phyloP scores from a whole-genome alignment of 352 stramenopile species.

The Phytophthora melonis region DNA sequence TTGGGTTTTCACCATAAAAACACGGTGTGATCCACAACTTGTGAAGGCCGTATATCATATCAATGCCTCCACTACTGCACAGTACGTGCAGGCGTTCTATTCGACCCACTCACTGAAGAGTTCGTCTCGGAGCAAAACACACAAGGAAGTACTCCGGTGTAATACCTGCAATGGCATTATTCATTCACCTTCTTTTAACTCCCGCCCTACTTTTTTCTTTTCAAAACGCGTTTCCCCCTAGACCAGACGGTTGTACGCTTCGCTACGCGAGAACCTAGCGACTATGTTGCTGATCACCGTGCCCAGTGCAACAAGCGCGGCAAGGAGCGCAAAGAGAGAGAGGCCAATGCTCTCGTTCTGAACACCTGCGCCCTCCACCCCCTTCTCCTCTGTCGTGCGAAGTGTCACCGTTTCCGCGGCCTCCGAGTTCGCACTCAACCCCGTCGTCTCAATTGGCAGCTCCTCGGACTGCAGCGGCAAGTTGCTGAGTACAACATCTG shows the following conservation, averaged over 20 bases:
- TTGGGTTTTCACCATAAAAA: too few species aligned
- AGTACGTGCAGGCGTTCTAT: too few species aligned
- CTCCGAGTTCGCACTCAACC: conserved; percentile 4
- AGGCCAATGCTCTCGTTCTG: conserved; percentile 9
- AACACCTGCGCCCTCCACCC: neutral
- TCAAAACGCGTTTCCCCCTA: conserved; percentile 10
- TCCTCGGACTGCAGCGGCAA: conserved; percentile 59
- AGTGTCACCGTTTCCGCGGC: conserved; percentile 12
- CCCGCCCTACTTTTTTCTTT: too few species aligned
- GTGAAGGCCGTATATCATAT: too few species aligned
- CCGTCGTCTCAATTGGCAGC: conserved; percentile 38
- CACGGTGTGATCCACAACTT: too few species aligned
- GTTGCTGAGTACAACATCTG: conserved; percentile 63
- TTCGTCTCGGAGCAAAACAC: too few species aligned
- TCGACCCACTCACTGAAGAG: too few species aligned
- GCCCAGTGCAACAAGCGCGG: conserved; percentile 46
- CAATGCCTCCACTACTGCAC: too few species aligned
- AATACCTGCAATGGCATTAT: too few species aligned
- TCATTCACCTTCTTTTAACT: neutral
- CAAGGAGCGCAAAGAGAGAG: conserved; percentile 35
- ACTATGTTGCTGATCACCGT: conserved; percentile 42
- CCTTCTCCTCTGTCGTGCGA: conserved; percentile 4
- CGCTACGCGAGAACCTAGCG: conserved; percentile 33
- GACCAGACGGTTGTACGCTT: conserved; percentile 38
- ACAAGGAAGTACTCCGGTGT: too few species aligned